phyloP scores from a whole-genome alignment of 768 basidiomycete species.

The Mycena crocata region DNA sequence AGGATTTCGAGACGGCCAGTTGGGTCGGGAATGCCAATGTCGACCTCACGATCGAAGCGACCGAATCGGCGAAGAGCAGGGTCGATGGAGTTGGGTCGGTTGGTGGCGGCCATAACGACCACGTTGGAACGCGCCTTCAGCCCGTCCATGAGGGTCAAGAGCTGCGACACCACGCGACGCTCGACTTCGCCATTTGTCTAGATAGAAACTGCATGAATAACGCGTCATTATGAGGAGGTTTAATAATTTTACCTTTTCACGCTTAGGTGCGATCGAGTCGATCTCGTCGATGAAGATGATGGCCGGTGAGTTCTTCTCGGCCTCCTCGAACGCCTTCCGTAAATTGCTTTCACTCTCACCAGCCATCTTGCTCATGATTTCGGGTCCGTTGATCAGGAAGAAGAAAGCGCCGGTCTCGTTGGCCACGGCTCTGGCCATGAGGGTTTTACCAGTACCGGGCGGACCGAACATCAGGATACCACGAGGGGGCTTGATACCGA shows the following conservation, averaged over 20 bases:
- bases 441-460: conserved; percentile 98
- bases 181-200: conserved; percentile 99
- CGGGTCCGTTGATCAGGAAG: conserved; percentile 99
- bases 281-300: conserved; percentile 99
- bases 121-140: conserved; percentile 98
- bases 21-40: conserved; percentile 99
- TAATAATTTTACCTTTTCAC: conserved; percentile 86
- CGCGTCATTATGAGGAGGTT: background rate
- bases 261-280: conserved; percentile 99
- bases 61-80: conserved; percentile 99
- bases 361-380: conserved; percentile 99
- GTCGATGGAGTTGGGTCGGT: conserved; percentile 98
- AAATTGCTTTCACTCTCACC: conserved; percentile 98
- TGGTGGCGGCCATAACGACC: conserved; percentile 99
- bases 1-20: conserved; percentile 99
- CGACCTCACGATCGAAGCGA: conserved; percentile 99
- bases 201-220: background rate
- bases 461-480: conserved; percentile 99
- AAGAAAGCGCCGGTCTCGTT: conserved; percentile 99
- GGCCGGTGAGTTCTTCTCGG: conserved; percentile 99
- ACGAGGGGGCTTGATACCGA: conserved; percentile 99
- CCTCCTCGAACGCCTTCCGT: conserved; percentile 98
- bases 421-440: conserved; percentile 99
- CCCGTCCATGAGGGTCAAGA: conserved; percentile 99
- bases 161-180: conserved; percentile 97